These are phyloP conservation scores for Mercurialis annua DNA, from an alignment of 345 rosid genomes.

Conservation along the genomic window DNA sequence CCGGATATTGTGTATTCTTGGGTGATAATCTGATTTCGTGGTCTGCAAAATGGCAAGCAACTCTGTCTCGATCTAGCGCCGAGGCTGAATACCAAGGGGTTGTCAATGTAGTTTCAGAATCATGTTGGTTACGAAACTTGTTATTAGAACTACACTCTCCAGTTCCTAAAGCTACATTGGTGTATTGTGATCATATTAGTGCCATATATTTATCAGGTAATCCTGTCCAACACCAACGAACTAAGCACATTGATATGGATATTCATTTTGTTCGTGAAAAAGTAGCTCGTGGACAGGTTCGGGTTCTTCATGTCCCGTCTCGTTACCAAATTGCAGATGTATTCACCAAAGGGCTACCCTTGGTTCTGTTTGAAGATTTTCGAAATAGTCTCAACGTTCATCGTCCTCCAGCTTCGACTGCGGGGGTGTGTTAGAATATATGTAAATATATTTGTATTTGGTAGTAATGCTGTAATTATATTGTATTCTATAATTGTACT, in stretches of 20 bases:
- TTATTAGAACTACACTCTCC: background rate
- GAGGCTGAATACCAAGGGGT: slow-evolving; percentile 1
- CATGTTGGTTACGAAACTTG: slow-evolving; percentile 1
- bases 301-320: too few species aligned
- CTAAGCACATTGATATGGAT: slow-evolving; percentile 11
- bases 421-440: slow-evolving; percentile 3
- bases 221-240: background rate
- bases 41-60: background rate
- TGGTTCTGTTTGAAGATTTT: background rate
- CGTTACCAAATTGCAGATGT: background rate
- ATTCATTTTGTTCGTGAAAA: slow-evolving; percentile 11
- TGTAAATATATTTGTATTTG: too few species aligned
- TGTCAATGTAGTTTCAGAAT: background rate
- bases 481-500: too few species aligned
- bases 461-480: too few species aligned
- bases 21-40: background rate
- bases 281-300: background rate
- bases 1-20: background rate
- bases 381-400: background rate
- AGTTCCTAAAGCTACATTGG: background rate
- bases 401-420: background rate
- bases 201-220: background rate
- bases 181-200: slow-evolving; percentile 1
- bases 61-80: background rate
- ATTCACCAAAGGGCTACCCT: slow-evolving; percentile 4